Evolutionary conservation across 768 basidiomycete species (phyloP).

Genomic region (Leccinum imitatum): DNA sequence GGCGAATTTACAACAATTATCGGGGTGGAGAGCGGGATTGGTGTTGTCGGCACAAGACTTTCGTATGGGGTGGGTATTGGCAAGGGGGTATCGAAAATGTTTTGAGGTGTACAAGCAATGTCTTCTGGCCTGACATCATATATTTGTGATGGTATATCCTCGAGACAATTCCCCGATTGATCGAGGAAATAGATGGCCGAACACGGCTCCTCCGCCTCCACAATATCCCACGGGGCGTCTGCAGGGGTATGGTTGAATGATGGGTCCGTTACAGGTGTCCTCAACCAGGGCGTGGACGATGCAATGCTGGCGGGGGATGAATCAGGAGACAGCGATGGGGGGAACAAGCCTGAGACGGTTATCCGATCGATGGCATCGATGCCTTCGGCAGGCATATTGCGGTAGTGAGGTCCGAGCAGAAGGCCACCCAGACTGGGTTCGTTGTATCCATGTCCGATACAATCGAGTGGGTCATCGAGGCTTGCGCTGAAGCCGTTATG

Average conservation of each 20-base stretch:
- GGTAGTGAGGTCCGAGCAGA: conserved; percentile 6
- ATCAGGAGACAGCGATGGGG: conserved; percentile 26
- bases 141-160: conserved; percentile 10
- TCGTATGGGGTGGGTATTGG: neutral
- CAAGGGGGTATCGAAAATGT: neutral
- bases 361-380: neutral
- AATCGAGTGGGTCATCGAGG: neutral
- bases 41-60: neutral
- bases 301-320: conserved; percentile 21
- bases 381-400: neutral
- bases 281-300: conserved; percentile 26
- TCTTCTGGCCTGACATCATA: conserved; percentile 21
- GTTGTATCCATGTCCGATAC: neutral
- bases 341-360: neutral
- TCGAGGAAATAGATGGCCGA: conserved; percentile 12
- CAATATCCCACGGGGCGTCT: conserved; percentile 2
- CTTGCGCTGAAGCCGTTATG: conserved; percentile 7
- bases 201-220: neutral
- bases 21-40: neutral
- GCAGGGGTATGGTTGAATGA: neutral
- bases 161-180: conserved; percentile 13
- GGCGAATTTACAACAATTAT: neutral
- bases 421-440: conserved; percentile 12
- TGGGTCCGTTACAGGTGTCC: conserved; percentile 16
- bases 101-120: conserved; percentile 15